phyloP scores from a whole-genome alignment of 176 grass and related monocot species.

The Avena atlantica region DNA sequence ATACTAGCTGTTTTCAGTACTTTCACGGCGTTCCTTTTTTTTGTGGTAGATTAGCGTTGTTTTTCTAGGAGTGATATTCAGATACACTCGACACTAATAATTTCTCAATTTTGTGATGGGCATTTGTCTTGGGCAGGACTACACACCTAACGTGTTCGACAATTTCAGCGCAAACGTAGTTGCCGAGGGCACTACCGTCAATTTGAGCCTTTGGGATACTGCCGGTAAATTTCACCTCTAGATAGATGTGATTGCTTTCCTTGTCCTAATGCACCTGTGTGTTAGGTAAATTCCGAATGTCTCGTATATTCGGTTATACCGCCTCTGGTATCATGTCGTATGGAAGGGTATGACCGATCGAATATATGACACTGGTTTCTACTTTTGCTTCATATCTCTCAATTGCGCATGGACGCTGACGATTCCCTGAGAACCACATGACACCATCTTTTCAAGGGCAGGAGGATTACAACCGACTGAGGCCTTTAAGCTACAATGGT shows the following conservation, averaged over 20 bases:
- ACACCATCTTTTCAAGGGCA: conserved; percentile 61
- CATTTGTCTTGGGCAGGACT: conserved; percentile 62
- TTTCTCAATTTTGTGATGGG: conserved; percentile 20
- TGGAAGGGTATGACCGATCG: too few relatives aligned
- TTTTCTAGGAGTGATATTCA: not conserved
- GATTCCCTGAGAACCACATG: conserved; percentile 19
- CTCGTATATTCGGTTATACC: too few relatives aligned
- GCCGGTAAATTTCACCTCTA: conserved; percentile 56
- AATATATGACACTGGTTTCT: not conserved
- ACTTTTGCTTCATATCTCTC: not conserved
- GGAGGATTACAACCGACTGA: conserved; percentile 96
- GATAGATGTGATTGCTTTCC: conserved; percentile 8
- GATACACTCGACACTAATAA: not conserved
- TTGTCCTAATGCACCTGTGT: not conserved
- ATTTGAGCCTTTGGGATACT: conserved; percentile 97
- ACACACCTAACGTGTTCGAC: conserved; percentile 98
- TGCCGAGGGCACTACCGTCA: conserved; percentile 81
- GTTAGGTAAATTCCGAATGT: too few relatives aligned
- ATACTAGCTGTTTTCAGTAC: not conserved
- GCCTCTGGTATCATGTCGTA: too few relatives aligned
- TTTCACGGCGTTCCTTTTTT: not conserved
- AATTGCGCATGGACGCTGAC: not conserved
- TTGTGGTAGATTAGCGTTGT: not conserved
- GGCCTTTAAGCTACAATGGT: conserved; percentile 94
- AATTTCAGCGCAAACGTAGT: conserved; percentile 99